phyloP scores from a whole-genome alignment of 228 moss, liverwort and hornwort species.

The Sphagnum fallax region DNA sequence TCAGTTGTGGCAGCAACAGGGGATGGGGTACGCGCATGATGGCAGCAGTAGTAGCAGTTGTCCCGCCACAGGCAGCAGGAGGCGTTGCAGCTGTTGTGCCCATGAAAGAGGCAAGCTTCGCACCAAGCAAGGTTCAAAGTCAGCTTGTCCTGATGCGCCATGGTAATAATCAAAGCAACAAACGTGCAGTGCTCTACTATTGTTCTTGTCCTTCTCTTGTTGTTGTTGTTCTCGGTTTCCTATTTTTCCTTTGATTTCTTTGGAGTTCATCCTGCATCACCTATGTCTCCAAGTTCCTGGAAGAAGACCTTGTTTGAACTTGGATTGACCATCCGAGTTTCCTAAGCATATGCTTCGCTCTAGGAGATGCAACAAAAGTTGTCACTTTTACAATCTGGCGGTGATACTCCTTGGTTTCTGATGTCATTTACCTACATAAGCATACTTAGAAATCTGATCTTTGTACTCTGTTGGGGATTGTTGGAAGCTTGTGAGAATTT shows the following conservation, averaged over 20 bases:
- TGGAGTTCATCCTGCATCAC: background rate
- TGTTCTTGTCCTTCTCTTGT: background rate
- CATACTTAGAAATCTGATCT: background rate
- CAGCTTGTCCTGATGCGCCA: conserved; percentile 93
- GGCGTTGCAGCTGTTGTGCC: no score
- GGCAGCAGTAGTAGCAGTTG: no score
- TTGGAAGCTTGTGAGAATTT: no score
- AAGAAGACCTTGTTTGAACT: background rate
- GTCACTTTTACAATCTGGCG: no score
- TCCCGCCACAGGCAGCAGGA: no score
- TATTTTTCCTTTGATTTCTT: background rate
- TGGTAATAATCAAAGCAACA: conserved; percentile 21
- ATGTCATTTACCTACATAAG: background rate
- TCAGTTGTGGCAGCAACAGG: no score
- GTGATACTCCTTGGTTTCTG: background rate
- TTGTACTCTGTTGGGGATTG: no score
- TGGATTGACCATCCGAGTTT: no score
- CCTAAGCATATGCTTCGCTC: no score
- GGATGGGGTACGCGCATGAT: no score
- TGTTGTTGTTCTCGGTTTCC: background rate
- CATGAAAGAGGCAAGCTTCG: no score
- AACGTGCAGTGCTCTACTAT: conserved; percentile 1
- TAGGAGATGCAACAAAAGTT: no score
- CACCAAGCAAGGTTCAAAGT: conserved; percentile 29
- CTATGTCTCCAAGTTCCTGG: background rate